Percentiles rank a stretch among this genome's conserved stretches.
Conservation (phyloP, 805 yeast genomes). For the Pichia paraexigua region DNA sequence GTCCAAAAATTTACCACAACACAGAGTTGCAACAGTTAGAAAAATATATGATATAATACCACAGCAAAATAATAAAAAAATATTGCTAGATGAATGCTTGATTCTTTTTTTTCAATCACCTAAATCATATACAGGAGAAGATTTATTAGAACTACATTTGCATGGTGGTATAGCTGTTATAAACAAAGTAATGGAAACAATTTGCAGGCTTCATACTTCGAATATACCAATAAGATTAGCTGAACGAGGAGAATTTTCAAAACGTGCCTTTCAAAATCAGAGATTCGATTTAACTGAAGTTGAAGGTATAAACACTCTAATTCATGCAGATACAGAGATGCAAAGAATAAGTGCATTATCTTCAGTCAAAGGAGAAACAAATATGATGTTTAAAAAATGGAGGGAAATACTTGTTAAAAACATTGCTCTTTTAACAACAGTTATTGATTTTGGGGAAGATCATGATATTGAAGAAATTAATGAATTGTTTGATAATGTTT, state of each 20-base stretch:
- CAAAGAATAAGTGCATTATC: constrained; percentile 71
- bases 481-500: constrained; percentile 44
- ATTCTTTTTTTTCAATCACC: constrained; percentile 65
- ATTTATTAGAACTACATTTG: constrained; percentile 75
- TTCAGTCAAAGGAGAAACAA: constrained; percentile 65
- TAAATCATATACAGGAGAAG: constrained; percentile 87
- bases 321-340: constrained; percentile 89
- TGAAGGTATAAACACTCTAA: constrained; percentile 82
- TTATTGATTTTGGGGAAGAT: constrained; percentile 94
- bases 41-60: constrained; percentile 41
- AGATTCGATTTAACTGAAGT: constrained; percentile 79
- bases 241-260: constrained; percentile 87
- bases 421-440: constrained; percentile 73
- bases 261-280: constrained; percentile 78
- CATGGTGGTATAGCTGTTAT: constrained; percentile 93
- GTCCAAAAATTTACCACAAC: constrained; percentile 31
- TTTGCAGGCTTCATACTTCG: constrained; percentile 44
- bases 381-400: constrained; percentile 53
- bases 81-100: constrained; percentile 70
- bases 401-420: constrained; percentile 53
- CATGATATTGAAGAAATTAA: constrained; percentile 67
- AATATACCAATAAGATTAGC: constrained; percentile 61
- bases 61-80: constrained; percentile 9
- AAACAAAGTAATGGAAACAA: constrained; percentile 55
- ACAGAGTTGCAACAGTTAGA: constrained; percentile 51